Conservation (phyloP, 2,329 filamentous ascomycete genomes). For the Calonectria ilicicola region DNA sequence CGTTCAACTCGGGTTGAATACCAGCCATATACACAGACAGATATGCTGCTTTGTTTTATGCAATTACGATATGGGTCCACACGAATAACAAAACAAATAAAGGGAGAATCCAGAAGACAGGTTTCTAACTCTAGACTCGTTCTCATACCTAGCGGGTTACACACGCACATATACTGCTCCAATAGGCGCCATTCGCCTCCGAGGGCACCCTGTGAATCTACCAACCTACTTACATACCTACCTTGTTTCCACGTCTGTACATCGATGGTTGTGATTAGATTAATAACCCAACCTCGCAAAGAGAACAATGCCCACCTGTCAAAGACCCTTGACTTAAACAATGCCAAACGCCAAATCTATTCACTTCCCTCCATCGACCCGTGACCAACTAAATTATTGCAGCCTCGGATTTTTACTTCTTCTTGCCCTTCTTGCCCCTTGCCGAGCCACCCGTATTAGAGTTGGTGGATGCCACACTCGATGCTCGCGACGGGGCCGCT, state of each 20-base stretch:
- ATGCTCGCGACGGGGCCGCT: slow-evolving; percentile 83
- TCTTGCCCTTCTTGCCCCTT: slow-evolving; percentile 58
- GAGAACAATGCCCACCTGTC: slow-evolving; percentile 30
- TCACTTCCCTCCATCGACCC: slow-evolving; percentile 21
- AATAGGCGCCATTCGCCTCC: slow-evolving; percentile 22
- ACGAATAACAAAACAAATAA: slow-evolving; percentile 21
- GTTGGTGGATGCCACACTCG: slow-evolving; percentile 84
- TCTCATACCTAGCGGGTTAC: slow-evolving; percentile 36
- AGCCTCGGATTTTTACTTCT: slow-evolving; percentile 41
- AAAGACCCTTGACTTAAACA: slow-evolving; percentile 31
- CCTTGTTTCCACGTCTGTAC: slow-evolving; percentile 23
- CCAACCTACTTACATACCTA: not conserved
- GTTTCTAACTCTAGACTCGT: slow-evolving; percentile 32
- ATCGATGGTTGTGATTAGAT: slow-evolving; percentile 23
- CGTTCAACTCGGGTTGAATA: slow-evolving; percentile 24
- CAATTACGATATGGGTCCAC: slow-evolving; percentile 34
- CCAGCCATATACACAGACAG: slow-evolving; percentile 27
- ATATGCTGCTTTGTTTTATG: slow-evolving; percentile 34
- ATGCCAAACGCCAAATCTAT: slow-evolving; percentile 43
- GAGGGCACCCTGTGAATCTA: slow-evolving; percentile 25
- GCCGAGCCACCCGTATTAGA: slow-evolving; percentile 66
- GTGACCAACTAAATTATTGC: slow-evolving; percentile 23
- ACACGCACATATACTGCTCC: slow-evolving; percentile 1
- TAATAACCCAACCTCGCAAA: slow-evolving; percentile 30
- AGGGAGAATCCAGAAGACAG: slow-evolving; percentile 26